Conservation (phyloP, 2,329 filamentous ascomycete genomes). For the Penicillium rolfsii region DNA sequence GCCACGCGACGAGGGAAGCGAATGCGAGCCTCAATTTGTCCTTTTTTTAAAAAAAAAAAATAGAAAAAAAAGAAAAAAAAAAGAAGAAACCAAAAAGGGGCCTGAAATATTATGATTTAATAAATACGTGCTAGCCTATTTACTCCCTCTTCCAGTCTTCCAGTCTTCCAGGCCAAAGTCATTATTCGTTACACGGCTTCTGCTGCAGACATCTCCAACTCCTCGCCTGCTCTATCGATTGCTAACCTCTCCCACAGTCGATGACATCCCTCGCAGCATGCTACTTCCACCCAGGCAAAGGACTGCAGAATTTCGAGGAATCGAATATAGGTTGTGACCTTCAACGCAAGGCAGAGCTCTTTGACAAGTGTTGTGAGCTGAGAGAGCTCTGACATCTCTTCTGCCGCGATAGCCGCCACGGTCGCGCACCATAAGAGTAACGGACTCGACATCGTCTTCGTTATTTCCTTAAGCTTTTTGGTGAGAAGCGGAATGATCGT, state of each 20-base stretch:
- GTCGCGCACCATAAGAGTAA: conserved; percentile 4
- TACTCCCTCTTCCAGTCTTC: background rate
- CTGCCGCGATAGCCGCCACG: conserved; percentile 6
- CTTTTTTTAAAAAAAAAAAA: too few species aligned
- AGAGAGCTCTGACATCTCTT: background rate
- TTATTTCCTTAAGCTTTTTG: background rate
- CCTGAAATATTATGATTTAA: background rate
- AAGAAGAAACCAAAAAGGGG: background rate
- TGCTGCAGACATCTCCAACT: background rate
- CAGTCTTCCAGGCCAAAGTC: background rate
- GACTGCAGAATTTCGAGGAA: conserved; percentile 1
- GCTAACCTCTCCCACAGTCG: conserved; percentile 2
- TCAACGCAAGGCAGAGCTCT: background rate
- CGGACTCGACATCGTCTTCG: background rate
- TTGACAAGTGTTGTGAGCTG: background rate
- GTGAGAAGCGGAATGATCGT: conserved; percentile 1
- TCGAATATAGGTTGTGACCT: background rate
- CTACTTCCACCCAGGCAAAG: conserved; percentile 7
- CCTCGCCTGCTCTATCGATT: background rate
- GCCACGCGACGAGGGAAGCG: background rate
- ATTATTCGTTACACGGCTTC: background rate
- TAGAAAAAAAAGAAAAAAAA: background rate
- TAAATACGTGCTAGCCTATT: too few species aligned
- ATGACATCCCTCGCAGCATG: conserved; percentile 4
- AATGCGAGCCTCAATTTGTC: background rate